phyloP scores from a whole-genome alignment of 2,329 filamentous ascomycete genomes.

The Nigrospora osmanthi region DNA sequence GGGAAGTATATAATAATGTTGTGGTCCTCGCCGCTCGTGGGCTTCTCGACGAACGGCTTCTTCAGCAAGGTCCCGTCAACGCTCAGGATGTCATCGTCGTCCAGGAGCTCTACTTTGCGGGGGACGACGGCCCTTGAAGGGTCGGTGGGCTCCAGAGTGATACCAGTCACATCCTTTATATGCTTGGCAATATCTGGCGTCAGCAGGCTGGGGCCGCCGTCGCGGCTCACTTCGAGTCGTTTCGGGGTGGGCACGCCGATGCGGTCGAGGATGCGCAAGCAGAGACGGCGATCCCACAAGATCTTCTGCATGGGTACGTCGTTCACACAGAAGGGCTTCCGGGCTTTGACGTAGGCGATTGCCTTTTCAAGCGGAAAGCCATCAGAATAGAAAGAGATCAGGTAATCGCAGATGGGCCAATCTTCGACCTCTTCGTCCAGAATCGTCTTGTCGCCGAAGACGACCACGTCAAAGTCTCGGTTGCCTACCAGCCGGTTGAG shows the following conservation, averaged over 20 bases:
- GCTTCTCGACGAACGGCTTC: constrained; percentile 98
- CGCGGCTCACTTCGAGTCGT: constrained; percentile 83
- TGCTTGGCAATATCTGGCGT: constrained; percentile 74
- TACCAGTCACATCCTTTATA: constrained; percentile 71
- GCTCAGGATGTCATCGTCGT: constrained; percentile 78
- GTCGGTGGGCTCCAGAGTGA: constrained; percentile 63
- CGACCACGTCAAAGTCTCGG: constrained; percentile 89
- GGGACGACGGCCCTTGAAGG: constrained; percentile 49
- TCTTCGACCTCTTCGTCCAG: constrained; percentile 64
- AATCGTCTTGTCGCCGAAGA: constrained; percentile 98
- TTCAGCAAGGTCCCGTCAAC: constrained; percentile 77
- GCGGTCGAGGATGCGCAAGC: constrained; percentile 78
- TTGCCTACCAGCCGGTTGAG: constrained; percentile 85
- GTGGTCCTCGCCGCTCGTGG: constrained; percentile 95
- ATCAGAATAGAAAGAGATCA: constrained; percentile 98
- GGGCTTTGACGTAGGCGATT: constrained; percentile 85
- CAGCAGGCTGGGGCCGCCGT: constrained; percentile 76
- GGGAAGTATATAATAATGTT: constrained; percentile 99
- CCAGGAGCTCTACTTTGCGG: constrained; percentile 72
- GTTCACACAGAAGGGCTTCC: constrained; percentile 96
- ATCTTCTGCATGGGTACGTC: constrained; percentile 96
- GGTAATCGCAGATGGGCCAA: constrained; percentile 59
- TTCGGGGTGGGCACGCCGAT: constrained; percentile 85
- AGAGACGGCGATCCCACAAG: constrained; percentile 89
- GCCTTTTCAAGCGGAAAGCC: constrained; percentile 96